These are phyloP conservation scores for Davidsoniella virescens DNA, from an alignment of 2,329 filamentous ascomycete genomes.

Conservation along the genomic window DNA sequence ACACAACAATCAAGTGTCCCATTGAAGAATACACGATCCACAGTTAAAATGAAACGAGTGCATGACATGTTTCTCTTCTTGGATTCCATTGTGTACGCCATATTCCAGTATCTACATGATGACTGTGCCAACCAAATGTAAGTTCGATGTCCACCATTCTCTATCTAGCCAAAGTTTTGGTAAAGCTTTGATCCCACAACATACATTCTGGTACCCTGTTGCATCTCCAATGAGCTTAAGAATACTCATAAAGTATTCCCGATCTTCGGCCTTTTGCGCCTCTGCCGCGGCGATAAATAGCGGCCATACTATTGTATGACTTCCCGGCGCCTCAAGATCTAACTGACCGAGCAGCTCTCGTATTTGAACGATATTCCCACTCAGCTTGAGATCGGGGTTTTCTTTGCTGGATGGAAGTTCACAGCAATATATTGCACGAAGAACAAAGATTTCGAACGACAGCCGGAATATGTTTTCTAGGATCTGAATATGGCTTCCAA, in stretches of 20 bases:
- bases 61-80: too few relatives aligned
- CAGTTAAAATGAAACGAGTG: too few relatives aligned
- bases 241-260: neutral
- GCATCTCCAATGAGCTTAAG: neutral
- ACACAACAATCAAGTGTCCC: too few relatives aligned
- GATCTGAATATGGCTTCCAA: neutral
- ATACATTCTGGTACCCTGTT: conserved; percentile 3
- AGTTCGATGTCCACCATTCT: neutral
- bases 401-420: neutral
- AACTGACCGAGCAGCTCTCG: neutral
- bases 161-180: neutral
- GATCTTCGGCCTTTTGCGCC: neutral
- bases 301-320: conserved; percentile 4
- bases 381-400: neutral
- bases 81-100: too few relatives aligned
- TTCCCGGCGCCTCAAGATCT: neutral
- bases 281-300: conserved; percentile 3
- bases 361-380: neutral
- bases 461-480: conserved; percentile 7
- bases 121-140: conserved; percentile 1
- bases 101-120: neutral
- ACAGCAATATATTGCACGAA: neutral
- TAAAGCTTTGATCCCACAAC: neutral
- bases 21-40: too few relatives aligned
- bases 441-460: conserved; percentile 1